Evolutionary conservation across 2,329 filamentous ascomycete species (phyloP).

Genomic region (Trichophyton benhamiae): DNA sequence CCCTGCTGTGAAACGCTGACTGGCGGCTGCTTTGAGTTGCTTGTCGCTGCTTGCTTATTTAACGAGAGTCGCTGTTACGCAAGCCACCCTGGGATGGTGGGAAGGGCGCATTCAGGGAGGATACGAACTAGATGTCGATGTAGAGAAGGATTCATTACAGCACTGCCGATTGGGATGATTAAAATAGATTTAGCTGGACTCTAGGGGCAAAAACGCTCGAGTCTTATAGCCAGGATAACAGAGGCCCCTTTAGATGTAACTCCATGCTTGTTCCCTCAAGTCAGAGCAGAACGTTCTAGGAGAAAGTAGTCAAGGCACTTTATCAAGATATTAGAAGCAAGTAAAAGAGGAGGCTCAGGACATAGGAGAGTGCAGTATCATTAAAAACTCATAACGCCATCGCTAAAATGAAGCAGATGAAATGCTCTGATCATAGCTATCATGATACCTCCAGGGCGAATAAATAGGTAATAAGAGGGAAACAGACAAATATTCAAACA

Average conservation of each 20-base stretch:
- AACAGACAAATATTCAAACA: neutral
- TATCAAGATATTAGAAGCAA: neutral
- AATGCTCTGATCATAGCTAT: neutral
- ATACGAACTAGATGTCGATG: too few relatives aligned
- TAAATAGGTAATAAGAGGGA: neutral
- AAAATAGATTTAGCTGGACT: too few relatives aligned
- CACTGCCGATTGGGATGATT: too few relatives aligned
- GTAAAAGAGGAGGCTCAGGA: neutral
- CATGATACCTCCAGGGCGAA: neutral
- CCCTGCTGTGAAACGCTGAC: neutral
- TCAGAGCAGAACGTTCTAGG: neutral
- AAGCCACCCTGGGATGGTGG: too few relatives aligned
- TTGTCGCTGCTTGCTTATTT: too few relatives aligned
- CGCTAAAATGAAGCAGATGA: conserved; percentile 8
- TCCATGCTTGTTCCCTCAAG: neutral
- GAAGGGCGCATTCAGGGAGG: too few relatives aligned
- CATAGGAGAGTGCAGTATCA: neutral
- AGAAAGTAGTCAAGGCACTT: neutral
- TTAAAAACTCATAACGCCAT: conserved; percentile 8
- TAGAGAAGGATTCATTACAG: too few relatives aligned
- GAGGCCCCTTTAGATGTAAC: neutral
- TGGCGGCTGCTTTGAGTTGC: neutral
- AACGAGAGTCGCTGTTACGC: too few relatives aligned
- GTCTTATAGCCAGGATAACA: neutral
- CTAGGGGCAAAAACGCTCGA: too few relatives aligned